A percentile compares a stretch with the other conserved stretches of the same genome.
Evolutionary conservation across 768 basidiomycete genomes (phyloP).

Genomic region (Gloeopeniophorella convolvens): DNA sequence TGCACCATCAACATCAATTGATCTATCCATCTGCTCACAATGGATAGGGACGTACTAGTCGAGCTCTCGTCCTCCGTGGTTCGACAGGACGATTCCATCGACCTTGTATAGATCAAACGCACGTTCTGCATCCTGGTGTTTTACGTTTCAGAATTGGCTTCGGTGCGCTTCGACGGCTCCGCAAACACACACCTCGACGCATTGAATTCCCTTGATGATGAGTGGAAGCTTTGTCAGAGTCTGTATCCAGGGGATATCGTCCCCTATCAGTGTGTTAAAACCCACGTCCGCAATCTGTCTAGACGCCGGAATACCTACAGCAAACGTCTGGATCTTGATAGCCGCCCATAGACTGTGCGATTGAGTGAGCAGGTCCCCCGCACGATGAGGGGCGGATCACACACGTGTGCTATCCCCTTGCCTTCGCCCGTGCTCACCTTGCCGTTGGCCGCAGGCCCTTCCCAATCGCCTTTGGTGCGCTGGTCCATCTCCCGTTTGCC

Average conservation of each 20-base stretch:
- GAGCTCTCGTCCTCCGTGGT: slow-evolving; percentile 43
- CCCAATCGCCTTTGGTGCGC: slow-evolving; percentile 28
- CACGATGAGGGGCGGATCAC: not conserved
- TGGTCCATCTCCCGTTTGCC: slow-evolving; percentile 37
- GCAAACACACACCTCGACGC: slow-evolving; percentile 32
- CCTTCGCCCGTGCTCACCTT: slow-evolving; percentile 12
- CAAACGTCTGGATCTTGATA: slow-evolving; percentile 31
- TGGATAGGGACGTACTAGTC: slow-evolving; percentile 33
- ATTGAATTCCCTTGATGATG: slow-evolving; percentile 42
- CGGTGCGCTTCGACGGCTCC: not conserved
- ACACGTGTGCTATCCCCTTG: slow-evolving; percentile 26
- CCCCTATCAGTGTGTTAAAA: slow-evolving; percentile 26
- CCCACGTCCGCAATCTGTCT: not conserved
- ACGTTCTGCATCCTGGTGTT: slow-evolving; percentile 36
- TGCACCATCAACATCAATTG: slow-evolving; percentile 8
- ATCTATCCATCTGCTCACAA: not conserved
- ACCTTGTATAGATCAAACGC: slow-evolving; percentile 36
- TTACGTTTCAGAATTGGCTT: not conserved
- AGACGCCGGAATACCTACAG: slow-evolving; percentile 21
- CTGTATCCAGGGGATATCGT: slow-evolving; percentile 34
- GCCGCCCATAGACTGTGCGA: slow-evolving; percentile 25
- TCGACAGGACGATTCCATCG: slow-evolving; percentile 41
- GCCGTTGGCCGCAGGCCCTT: slow-evolving; percentile 22
- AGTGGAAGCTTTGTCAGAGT: slow-evolving; percentile 36
- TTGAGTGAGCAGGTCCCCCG: not conserved